Percentiles rank a stretch among this genome's conserved stretches.
These are phyloP conservation scores for Penicillium samsonianum DNA, from an alignment of 495 filamentous ascomycete species.

Conservation along the genomic window DNA sequence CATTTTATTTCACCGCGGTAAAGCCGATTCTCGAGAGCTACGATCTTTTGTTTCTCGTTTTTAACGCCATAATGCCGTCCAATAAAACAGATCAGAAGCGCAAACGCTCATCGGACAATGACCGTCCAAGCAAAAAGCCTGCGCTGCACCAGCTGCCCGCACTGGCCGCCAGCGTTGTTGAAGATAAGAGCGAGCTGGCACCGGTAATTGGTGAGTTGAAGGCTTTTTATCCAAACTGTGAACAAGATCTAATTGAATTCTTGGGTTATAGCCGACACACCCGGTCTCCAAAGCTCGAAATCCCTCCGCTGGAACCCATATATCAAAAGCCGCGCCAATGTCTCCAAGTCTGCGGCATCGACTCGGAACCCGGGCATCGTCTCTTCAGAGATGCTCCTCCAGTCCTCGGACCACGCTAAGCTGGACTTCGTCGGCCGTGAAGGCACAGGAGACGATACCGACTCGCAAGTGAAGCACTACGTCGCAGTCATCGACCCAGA, in stretches of 20 bases:
- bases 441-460: slow-evolving; percentile 58
- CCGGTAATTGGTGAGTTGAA: slow-evolving; percentile 55
- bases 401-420: slow-evolving; percentile 71
- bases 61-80: slow-evolving; percentile 48
- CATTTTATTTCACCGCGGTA: slow-evolving; percentile 29
- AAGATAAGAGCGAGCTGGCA: slow-evolving; percentile 57
- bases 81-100: slow-evolving; percentile 67
- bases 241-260: slow-evolving; percentile 12
- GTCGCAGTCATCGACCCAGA: slow-evolving; percentile 80
- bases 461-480: slow-evolving; percentile 78
- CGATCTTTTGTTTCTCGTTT: slow-evolving; percentile 5
- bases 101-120: slow-evolving; percentile 61
- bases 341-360: slow-evolving; percentile 33
- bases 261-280: slow-evolving; percentile 59
- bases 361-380: slow-evolving; percentile 45
- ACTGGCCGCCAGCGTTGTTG: slow-evolving; percentile 58
- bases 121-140: slow-evolving; percentile 64
- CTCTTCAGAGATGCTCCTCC: slow-evolving; percentile 69
- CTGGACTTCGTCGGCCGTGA: slow-evolving; percentile 83
- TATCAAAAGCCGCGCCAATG: slow-evolving; percentile 51
- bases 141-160: slow-evolving; percentile 48
- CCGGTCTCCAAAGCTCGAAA: slow-evolving; percentile 61
- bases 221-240: neutral
- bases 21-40: slow-evolving; percentile 16
- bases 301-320: slow-evolving; percentile 64